phyloP scores from a whole-genome alignment of 2,329 filamentous ascomycete species.

The Aspergillus tamarii region DNA sequence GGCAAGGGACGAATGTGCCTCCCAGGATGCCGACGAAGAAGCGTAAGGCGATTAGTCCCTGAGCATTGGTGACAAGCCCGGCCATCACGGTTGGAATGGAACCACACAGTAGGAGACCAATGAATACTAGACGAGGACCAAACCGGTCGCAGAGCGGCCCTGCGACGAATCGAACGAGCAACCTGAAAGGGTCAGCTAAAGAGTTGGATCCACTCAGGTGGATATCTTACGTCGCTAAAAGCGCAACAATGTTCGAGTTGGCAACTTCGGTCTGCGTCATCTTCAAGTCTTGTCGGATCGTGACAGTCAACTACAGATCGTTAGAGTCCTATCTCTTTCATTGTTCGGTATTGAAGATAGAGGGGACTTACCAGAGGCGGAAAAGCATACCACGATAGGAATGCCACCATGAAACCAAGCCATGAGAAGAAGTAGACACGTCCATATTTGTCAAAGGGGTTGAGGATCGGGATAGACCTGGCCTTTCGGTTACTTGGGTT shows the following conservation, averaged over 20 bases:
- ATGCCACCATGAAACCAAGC: constrained; percentile 83
- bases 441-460: constrained; percentile 77
- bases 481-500: constrained; percentile 87
- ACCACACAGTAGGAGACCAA: constrained; percentile 74
- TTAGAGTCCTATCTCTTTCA: constrained; percentile 20
- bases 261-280: constrained; percentile 72
- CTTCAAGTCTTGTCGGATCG: constrained; percentile 77
- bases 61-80: constrained; percentile 70
- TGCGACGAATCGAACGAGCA: constrained; percentile 75
- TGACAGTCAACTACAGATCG: constrained; percentile 62
- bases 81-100: constrained; percentile 81
- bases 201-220: neutral
- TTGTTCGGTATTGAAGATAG: neutral
- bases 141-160: constrained; percentile 85
- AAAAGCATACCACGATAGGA: constrained; percentile 90
- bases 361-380: constrained; percentile 69
- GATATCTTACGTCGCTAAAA: constrained; percentile 65
- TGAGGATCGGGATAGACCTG: constrained; percentile 75
- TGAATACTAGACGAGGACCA: constrained; percentile 80
- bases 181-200: constrained; percentile 41
- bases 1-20: constrained; percentile 61
- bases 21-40: constrained; percentile 51
- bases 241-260: constrained; percentile 88
- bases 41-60: constrained; percentile 50
- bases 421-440: constrained; percentile 89